A percentile compares a stretch with the other conserved stretches of the same genome.
These are phyloP conservation scores for Phytopythium chamaehyphon DNA, from an alignment of 352 stramenopile species.

Conservation along the genomic window DNA sequence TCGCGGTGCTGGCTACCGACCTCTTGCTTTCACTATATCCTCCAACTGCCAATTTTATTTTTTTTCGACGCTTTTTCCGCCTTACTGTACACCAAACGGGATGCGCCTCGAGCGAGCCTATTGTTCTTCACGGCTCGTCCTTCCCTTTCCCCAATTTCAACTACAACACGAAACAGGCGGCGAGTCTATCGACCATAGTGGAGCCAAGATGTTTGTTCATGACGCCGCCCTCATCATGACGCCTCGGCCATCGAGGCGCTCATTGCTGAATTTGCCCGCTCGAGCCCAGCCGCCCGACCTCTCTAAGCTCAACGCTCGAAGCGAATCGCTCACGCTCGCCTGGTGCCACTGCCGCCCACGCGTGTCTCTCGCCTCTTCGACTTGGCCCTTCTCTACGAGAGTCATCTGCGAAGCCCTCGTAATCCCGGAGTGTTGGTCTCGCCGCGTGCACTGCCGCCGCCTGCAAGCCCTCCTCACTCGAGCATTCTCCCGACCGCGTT, in stretches of 20 bases:
- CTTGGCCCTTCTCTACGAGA: constrained; percentile 6
- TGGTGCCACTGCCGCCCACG: constrained; percentile 1
- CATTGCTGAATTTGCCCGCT: constrained; percentile 54
- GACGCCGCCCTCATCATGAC: too few species aligned
- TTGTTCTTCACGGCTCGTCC: constrained; percentile 4
- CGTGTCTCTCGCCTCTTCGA: constrained; percentile 8
- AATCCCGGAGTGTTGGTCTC: constrained; percentile 15
- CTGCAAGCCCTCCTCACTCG: constrained; percentile 1
- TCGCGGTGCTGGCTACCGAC: too few species aligned
- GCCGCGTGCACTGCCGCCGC: constrained; percentile 7
- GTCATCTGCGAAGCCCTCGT: not conserved
- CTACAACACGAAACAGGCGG: constrained; percentile 2
- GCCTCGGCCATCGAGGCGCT: not conserved
- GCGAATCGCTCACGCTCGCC: too few species aligned
- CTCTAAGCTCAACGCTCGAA: too few species aligned
- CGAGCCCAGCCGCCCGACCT: constrained; percentile 7
- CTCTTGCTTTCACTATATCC: not conserved
- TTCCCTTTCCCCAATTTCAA: constrained; percentile 6
- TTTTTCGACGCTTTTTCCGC: too few species aligned
- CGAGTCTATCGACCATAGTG: too few species aligned
- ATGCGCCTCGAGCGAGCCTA: not conserved
- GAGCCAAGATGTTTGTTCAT: too few species aligned
- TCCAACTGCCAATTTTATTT: not conserved
- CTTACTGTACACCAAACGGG: too few species aligned
- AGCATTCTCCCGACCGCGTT: constrained; percentile 7